Evolutionary conservation across 208 protist genomes (phyloP).

Genomic region (Vickermania ingenoplastis): DNA sequence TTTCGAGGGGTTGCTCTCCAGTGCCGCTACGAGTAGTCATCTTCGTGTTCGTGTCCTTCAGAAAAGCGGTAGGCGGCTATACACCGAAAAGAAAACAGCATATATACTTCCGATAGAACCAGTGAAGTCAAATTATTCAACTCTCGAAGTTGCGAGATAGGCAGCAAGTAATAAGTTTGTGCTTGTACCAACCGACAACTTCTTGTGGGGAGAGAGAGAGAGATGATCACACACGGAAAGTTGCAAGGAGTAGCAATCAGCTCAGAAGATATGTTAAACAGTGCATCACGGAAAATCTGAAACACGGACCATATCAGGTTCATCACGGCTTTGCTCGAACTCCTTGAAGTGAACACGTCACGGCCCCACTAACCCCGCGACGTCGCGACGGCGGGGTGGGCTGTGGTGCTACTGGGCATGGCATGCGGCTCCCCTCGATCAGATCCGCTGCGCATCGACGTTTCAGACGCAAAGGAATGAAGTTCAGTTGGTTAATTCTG

Average conservation of each 20-base stretch:
- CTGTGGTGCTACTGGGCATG: too few relatives aligned
- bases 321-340: conserved; percentile 18
- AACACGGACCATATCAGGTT: conserved; percentile 79
- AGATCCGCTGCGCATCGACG: conserved; percentile 9
- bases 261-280: conserved; percentile 58
- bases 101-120: not conserved
- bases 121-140: not conserved
- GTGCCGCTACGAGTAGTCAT: too few relatives aligned
- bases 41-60: too few relatives aligned
- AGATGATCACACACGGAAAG: not conserved
- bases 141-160: conserved; percentile 43
- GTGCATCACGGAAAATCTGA: conserved; percentile 54
- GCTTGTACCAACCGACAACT: conserved; percentile 32
- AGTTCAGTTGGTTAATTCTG: conserved; percentile 20
- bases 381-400: too few relatives aligned
- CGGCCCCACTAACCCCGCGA: too few relatives aligned
- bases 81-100: too few relatives aligned
- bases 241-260: not conserved
- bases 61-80: too few relatives aligned
- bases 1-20: too few relatives aligned
- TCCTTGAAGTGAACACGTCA: not conserved
- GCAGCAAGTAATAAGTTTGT: conserved; percentile 9
- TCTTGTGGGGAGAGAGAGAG: conserved; percentile 5
- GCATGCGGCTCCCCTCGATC: conserved; percentile 15
- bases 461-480: not conserved